Evolutionary conservation across 371 early-diverging fungal genomes (phyloP), one percentile per base, ranked within the genome.

Genomic region (Apophysomyces ossiformis): DNA sequence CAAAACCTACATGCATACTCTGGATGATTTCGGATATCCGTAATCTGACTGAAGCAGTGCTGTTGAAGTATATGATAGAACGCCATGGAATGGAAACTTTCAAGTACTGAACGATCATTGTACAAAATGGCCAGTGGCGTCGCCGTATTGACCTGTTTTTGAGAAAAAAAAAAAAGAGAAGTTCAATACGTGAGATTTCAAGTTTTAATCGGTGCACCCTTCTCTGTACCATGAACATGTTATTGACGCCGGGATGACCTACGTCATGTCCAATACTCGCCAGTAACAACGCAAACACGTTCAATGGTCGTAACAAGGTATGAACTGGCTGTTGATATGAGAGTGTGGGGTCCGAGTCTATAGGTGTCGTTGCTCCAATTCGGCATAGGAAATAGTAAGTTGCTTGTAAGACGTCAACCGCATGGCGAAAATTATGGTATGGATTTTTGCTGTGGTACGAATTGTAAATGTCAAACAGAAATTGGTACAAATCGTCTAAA

Each of bases 401-500:
- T 60, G 92, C 86, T 73, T 95, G 95, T 16, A 93, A 70, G 5
- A 94, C 94, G 73, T 95, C 95, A 8, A 93, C 89, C 0, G 95
- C 94, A 76, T 95, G 95, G 26, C 85, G 81, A 76, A 93, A 92
- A 75, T 93, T 94, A 74, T 95, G 95, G 73, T 93, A 93, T n/a
- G 90, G 90, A 71, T 94, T 94, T 47, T 79, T 80, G 39, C 81
- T 77, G 72, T 90, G 89, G 70, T 93, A 92, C n/a, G 88, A 87
- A 57, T 88, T 82, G 63, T 82, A 84, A 61, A 90, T 75, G 61
- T 87, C 86, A 70, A 88, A 78, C 35, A 90, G 77, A 69, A 91
- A 88, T 46, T 81, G 75, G 64, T 86, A 86, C 69, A 89, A 74
- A 56, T 81, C 74, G 54, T 84, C 89, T 89, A 72, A 43, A 36